These are phyloP conservation scores for Phytophthora sp. DNA, from an alignment of 352 stramenopile genomes.

Conservation along the genomic window DNA sequence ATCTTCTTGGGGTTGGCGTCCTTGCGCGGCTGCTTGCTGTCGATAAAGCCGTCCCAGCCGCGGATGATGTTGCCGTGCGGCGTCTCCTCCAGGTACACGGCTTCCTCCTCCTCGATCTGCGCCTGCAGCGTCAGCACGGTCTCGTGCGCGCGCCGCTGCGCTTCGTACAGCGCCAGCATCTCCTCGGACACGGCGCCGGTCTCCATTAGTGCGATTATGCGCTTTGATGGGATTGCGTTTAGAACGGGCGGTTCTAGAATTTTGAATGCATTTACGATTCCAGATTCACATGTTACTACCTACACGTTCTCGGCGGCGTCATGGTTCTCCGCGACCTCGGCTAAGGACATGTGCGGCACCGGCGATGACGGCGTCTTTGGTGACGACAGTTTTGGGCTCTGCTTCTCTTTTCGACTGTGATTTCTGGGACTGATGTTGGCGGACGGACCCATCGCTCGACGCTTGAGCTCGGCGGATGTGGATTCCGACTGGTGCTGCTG, in stretches of 20 bases:
- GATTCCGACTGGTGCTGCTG: conserved; percentile 25
- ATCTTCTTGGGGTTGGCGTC: conserved; percentile 81
- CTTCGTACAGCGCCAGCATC: conserved; percentile 75
- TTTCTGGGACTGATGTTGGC: conserved; percentile 6
- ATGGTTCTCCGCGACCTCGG: conserved; percentile 60
- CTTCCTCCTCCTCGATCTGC: conserved; percentile 84
- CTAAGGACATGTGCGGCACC: conserved; percentile 47
- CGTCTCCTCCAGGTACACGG: conserved; percentile 82
- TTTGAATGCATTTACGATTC: not conserved
- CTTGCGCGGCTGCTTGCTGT: conserved; percentile 80
- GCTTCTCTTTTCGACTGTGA: conserved; percentile 12
- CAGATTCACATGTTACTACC: not conserved
- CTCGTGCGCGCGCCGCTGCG: conserved; percentile 75
- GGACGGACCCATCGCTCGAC: conserved; percentile 4
- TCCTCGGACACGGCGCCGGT: conserved; percentile 55
- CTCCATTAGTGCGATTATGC: conserved; percentile 19
- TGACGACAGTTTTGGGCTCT: conserved; percentile 12
- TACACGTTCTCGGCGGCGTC: conserved; percentile 41
- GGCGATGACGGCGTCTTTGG: conserved; percentile 23
- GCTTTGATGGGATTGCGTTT: no score
- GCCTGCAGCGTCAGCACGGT: conserved; percentile 66
- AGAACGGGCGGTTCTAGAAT: no score
- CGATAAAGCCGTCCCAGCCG: conserved; percentile 88
- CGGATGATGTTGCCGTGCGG: conserved; percentile 88
- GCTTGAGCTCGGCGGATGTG: conserved; percentile 26